Conservation (phyloP, 73 alveolate genomes). For the Loxodes magnus region DNA sequence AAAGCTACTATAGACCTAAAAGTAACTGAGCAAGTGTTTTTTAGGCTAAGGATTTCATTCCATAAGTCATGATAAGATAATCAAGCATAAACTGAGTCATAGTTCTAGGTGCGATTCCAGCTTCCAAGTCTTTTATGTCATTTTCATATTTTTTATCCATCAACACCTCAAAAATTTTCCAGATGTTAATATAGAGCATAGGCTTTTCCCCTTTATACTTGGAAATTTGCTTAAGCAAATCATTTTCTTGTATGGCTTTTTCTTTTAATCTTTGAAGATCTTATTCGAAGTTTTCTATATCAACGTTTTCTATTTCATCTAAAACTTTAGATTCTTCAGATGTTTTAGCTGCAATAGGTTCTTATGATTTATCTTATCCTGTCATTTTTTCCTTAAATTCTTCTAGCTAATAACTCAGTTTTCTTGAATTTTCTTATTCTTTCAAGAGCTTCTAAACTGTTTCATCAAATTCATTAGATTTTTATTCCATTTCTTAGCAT, state of each 20-base stretch:
- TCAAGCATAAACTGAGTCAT: conserved; percentile 14
- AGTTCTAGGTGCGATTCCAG: conserved; percentile 4
- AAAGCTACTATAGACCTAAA: conserved; percentile 5
- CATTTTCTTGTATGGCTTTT: neutral
- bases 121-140: conserved; percentile 1
- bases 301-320: too few relatives aligned
- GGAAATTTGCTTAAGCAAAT: neutral
- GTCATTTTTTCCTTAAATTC: too few relatives aligned
- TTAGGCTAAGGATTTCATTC: conserved; percentile 2
- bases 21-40: neutral
- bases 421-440: too few relatives aligned
- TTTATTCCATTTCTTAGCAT: too few relatives aligned
- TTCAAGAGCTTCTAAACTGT: too few relatives aligned
- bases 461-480: too few relatives aligned
- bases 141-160: neutral
- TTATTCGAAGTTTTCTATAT: too few relatives aligned
- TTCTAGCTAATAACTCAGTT: too few relatives aligned
- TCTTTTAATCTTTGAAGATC: too few relatives aligned
- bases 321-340: too few relatives aligned
- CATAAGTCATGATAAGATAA: conserved; percentile 1
- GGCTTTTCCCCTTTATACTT: conserved; percentile 1
- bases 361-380: too few relatives aligned
- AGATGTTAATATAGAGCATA: conserved; percentile 6
- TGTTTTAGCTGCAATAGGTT: too few relatives aligned
- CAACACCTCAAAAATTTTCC: conserved; percentile 11